A percentile compares a stretch with the other conserved stretches of the same genome.
Conservation (phyloP, 2,329 filamentous ascomycete species). For the Alternaria tenuissima region DNA sequence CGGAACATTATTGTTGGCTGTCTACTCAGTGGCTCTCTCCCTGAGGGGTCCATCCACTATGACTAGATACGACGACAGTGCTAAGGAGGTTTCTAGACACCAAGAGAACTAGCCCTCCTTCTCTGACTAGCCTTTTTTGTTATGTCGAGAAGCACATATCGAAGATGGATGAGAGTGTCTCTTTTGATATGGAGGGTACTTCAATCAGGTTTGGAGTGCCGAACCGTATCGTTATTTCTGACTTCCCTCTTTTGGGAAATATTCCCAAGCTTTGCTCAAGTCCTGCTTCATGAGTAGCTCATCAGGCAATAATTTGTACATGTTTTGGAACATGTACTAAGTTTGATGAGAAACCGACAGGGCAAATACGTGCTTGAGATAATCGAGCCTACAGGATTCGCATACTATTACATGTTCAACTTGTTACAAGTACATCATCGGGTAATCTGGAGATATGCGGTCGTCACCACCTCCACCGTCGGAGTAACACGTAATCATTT, state of each 20-base stretch:
- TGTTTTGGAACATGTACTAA: background rate
- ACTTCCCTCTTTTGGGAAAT: background rate
- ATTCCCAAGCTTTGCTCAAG: background rate
- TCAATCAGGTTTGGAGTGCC: background rate
- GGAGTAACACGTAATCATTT: background rate
- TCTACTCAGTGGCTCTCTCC: background rate
- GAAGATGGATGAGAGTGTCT: background rate
- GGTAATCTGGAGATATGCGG: background rate
- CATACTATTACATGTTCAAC: background rate
- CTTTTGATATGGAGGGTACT: background rate
- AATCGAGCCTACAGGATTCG: background rate
- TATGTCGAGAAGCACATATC: too few species aligned
- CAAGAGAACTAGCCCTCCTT: background rate
- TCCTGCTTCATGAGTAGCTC: background rate
- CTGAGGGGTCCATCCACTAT: background rate
- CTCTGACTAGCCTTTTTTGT: background rate
- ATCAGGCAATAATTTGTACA: background rate
- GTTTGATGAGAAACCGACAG: background rate
- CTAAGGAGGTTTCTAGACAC: background rate
- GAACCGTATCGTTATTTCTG: too few species aligned
- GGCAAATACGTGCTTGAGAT: background rate
- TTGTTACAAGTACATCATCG: background rate
- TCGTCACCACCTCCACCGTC: background rate
- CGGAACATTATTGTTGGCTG: background rate
- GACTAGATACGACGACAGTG: background rate